phyloP scores from a whole-genome alignment of 2,329 filamentous ascomycete species.

The Penicillium decumbens region DNA sequence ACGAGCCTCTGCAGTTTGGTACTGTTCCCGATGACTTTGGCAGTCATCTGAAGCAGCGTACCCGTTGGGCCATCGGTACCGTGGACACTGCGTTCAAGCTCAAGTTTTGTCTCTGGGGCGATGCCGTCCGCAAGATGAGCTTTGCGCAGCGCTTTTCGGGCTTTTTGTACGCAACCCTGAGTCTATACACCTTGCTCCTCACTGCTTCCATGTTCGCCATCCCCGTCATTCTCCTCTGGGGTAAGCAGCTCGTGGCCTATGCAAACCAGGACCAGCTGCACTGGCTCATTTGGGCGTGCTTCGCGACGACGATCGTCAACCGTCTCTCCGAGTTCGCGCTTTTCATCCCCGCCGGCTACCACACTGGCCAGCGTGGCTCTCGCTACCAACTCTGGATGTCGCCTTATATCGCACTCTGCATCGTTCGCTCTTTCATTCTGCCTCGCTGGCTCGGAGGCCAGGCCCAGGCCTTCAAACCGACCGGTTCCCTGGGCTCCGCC shows the following conservation, averaged over 20 bases:
- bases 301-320: conserved; percentile 49
- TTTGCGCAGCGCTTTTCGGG: conserved; percentile 56
- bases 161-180: conserved; percentile 54
- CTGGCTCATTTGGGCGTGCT: conserved; percentile 56
- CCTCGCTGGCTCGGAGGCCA: conserved; percentile 58
- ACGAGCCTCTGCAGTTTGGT: conserved; percentile 58
- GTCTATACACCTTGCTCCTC: conserved; percentile 54
- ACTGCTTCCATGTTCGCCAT: conserved; percentile 55
- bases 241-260: conserved; percentile 56
- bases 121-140: conserved; percentile 51
- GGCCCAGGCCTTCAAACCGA: conserved; percentile 56
- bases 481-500: conserved; percentile 53
- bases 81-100: conserved; percentile 58
- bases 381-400: conserved; percentile 60
- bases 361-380: conserved; percentile 54
- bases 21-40: conserved; percentile 41
- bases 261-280: conserved; percentile 51
- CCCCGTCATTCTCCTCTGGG: conserved; percentile 55
- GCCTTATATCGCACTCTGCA: conserved; percentile 56
- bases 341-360: conserved; percentile 57
- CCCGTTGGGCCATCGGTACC: conserved; percentile 44
- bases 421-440: conserved; percentile 55
- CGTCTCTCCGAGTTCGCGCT: conserved; percentile 56
- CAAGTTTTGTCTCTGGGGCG: conserved; percentile 56
- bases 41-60: conserved; percentile 35